Base-by-base conservation (phyloP, 163 green algal genomes). In the Volvox carteri region DNA sequence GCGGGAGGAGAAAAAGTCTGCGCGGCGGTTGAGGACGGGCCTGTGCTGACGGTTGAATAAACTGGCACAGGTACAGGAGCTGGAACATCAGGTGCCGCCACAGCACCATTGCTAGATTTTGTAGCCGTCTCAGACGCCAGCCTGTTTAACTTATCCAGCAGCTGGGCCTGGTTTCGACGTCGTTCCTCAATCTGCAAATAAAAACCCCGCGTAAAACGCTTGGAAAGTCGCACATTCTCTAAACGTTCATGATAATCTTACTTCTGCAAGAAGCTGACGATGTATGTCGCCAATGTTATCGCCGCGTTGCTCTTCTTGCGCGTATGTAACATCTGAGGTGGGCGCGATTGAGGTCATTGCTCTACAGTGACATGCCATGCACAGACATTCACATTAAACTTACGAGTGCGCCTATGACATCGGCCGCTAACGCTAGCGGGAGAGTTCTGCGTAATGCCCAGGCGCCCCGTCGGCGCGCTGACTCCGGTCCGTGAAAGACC, bases 111-210 rank as follows among this genome's bases (percentile, higher is more conserved):
- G 23, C 35, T 25, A 33, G 58, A n/a, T n/a, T 75, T 78, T 42
- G 30, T 44, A 3, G 68, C 37, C 1, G 70, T 68, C 48, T 88
- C 65, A 23, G 72, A 58, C 4, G 90, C 73, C 28, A 93, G 50
- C 50, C 81, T 92, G 76, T 93, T 92, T 21, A 97, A 91, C 85
- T 95, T 91, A 41, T 93, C 83, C 30, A 95, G 84, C 0, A 97
- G 90, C 48, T 92, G 84, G 23, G 91, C 89, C 84, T 97, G 95
- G 77, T 92, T 91, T 25, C 92, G 90, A 78, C 95, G 96, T 8
- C 95, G 92, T 86, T 96, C 93, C 65, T 96, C 93, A 30, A 97
- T 96, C 95, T 97, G 93, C 65, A 46, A 46, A 12, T 44, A 65
- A 65, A 37, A 65, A 62, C 6, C 46, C 14, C 12, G 19, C 60